Base-by-base conservation (phyloP, 495 filamentous ascomycete genomes). In the Xylaria curta region DNA sequence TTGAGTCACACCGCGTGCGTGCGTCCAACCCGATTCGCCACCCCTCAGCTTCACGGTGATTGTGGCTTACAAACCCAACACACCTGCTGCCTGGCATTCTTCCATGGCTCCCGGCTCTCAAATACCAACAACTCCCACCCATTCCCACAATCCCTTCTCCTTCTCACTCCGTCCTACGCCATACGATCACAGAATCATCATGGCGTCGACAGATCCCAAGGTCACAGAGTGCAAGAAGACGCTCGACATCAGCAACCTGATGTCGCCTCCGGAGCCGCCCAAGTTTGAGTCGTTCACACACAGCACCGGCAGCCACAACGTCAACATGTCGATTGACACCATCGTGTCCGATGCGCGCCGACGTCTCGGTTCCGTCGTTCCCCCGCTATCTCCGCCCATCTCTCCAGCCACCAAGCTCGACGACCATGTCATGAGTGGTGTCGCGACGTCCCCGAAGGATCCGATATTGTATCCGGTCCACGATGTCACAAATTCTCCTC, bases 241-340 rank as follows among this genome's bases (percentile, higher is more conserved):
- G 2, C 75, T 78, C 33, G 78, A 82, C 71, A 83, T 84, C 67
- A 83, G 86, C 76, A 93, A 86, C 78, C 85, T 94, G 47, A 91
- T 94, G 89, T 94, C 92, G 46, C 92, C 92, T 28, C 92, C 92
- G 59, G 91, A 93, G 76, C 81, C 84, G 10, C 85, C 88, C 73
- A 87, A 87, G 26, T 81, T 89, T 62, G 91, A 93, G 58, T 87
- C 76, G 58, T 93, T 92, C 80, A 79, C 82, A 24, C 75, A 76
- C 24, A 44, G 6, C 46, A 4, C 15, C 28, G 10, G 17, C 47
- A 47, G n/a, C 7, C 17, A 3, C 21, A 67, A 38, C 15, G 15
- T 12, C 47, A 67, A 56, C 65, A 42, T 60, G 33, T 60, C 58
- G 58, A 44, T 44, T 42, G 60, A 28, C 21, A 8, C 36, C 0